phyloP scores from a whole-genome alignment of 2,329 filamentous ascomycete genomes.

The Didymella keratinophila region DNA sequence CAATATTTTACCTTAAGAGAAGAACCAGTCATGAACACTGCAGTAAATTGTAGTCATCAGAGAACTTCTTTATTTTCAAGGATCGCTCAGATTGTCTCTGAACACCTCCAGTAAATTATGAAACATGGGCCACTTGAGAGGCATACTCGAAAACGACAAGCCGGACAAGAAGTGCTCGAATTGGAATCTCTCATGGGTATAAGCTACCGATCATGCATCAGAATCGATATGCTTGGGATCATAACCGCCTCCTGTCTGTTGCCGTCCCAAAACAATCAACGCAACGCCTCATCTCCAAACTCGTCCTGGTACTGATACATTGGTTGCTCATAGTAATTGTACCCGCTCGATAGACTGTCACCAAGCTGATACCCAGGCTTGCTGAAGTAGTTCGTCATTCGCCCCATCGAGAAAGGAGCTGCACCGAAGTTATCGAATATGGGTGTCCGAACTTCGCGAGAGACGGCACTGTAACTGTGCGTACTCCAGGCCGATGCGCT shows the following conservation, averaged over 20 bases:
- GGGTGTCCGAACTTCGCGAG: slow-evolving; percentile 28
- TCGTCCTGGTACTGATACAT: slow-evolving; percentile 28
- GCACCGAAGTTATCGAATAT: slow-evolving; percentile 11
- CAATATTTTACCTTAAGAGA: too few species aligned
- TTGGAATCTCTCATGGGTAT: not conserved
- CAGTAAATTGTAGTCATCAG: too few species aligned
- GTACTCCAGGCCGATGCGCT: slow-evolving; percentile 12
- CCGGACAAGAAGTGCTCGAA: not conserved
- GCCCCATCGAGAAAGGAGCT: slow-evolving; percentile 41
- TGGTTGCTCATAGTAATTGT: slow-evolving; percentile 24
- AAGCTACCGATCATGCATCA: not conserved
- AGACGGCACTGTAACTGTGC: slow-evolving; percentile 23
- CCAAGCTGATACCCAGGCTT: slow-evolving; percentile 46
- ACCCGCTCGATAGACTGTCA: slow-evolving; percentile 38
- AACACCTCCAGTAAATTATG: too few species aligned
- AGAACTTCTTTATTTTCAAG: too few species aligned
- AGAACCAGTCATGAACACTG: not conserved
- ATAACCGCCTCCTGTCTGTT: too few species aligned
- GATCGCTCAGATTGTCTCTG: too few species aligned
- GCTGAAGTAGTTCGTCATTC: slow-evolving; percentile 45
- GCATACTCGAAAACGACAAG: too few species aligned
- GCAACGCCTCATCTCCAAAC: slow-evolving; percentile 37
- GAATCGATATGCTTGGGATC: too few species aligned
- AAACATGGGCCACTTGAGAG: too few species aligned
- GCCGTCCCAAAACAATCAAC: not conserved